Conservation (phyloP, 306 rosid species). For the Fragaria ananassa region DNA sequence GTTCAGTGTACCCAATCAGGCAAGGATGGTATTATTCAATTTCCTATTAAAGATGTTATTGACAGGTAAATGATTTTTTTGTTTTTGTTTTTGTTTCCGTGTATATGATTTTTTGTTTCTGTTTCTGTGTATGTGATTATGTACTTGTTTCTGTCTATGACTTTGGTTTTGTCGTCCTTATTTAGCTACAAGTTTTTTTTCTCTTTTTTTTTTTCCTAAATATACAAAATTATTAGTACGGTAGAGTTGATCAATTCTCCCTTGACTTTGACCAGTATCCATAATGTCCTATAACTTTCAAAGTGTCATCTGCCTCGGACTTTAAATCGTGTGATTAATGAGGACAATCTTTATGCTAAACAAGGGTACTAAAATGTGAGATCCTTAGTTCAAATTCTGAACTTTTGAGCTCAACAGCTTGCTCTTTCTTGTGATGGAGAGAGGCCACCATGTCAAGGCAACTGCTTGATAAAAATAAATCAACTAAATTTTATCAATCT, state of each 20-base stretch:
- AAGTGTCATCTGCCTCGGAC: not conserved
- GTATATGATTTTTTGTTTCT: not conserved
- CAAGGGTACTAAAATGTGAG: not conserved
- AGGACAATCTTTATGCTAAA: not conserved
- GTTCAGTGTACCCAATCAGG: constrained; percentile 47
- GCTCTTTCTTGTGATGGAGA: not conserved
- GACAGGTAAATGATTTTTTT: constrained; percentile 40
- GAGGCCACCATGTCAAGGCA: not conserved
- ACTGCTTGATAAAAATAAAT: not conserved
- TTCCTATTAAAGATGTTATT: constrained; percentile 55
- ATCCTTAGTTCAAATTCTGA: not conserved
- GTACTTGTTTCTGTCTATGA: not conserved
- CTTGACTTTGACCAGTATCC: not conserved
- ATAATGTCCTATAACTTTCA: not conserved
- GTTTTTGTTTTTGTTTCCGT: not conserved
- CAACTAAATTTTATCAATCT: not conserved
- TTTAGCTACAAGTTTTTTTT: too few relatives aligned
- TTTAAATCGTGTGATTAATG: not conserved
- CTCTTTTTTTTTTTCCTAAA: too few relatives aligned
- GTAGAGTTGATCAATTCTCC: too few relatives aligned
- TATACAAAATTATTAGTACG: not conserved
- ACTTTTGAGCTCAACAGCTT: not conserved
- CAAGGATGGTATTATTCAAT: constrained; percentile 27
- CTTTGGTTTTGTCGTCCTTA: too few relatives aligned
- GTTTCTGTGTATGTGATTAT: not conserved